Evolutionary conservation across 1,284 basidiomycete genomes (phyloP), one percentile per base, ranked within the genome.

Genomic region (Ganoderma lucidum): DNA sequence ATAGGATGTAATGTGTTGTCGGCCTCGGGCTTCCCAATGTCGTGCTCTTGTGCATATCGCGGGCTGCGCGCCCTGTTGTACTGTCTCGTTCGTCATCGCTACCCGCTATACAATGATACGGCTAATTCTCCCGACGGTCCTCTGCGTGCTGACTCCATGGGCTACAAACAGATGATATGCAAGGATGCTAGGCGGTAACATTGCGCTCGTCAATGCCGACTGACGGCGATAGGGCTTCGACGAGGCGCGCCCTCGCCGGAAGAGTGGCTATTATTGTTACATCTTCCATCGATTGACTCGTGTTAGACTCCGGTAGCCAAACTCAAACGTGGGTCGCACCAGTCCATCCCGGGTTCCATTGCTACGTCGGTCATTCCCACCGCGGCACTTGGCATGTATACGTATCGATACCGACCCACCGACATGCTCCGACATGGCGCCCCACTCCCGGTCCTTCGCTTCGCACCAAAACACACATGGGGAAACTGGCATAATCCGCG

Each of bases 201-300:
- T 66, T 39, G 53, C 14, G 17, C 53, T 56, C 30, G 14, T 32
- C 53, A 17, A 19, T 32, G 53, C 8, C 53, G 30, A 32, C 30
- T 3, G 6, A 1, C 23, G n/a, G 6, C 17, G 19, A 51, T n/a
- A 23, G 12, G 10, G 17, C 59, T 8, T 35, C 35, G 35, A 35
- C 8, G 35, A 30, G 6, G 55, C 17, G 45, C 65, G 8, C 14
- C 12, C 15, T 4, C 30, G 15, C 15, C 5, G 32, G 53, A 32
- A 12, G 10, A 9, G 32, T 35, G 53, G 28, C 30, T 67, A 67
- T 53, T 51, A 19, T 63, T 63, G 37, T 28, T 19, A 6, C 30
- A 42, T 42, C 66, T 67, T 67, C 66, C 42, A 63, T 63, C 62
- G 56, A 67, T 67, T 62, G 53, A 56, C 65, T 62, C 65, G 44